These are phyloP conservation scores for Solanum paucissectum DNA, from an alignment of 257 asterid species.

Conservation along the genomic window DNA sequence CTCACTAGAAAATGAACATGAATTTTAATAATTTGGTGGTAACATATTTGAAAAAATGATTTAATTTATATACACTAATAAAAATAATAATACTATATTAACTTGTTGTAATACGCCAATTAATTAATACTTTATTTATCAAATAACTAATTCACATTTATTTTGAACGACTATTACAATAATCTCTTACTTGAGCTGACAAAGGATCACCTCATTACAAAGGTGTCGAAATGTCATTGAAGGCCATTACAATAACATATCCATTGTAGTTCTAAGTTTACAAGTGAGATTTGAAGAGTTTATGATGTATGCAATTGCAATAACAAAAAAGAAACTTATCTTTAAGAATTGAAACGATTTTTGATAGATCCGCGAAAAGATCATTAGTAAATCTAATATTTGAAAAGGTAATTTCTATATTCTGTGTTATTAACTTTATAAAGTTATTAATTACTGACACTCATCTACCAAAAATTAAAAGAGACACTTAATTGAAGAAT, in stretches of 20 bases:
- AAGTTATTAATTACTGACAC: neutral
- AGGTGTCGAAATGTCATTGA: neutral
- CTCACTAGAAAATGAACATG: neutral
- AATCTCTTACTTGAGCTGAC: neutral
- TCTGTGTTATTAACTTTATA: neutral
- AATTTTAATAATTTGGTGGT: neutral
- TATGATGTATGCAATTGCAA: too few species aligned
- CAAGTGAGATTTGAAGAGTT: accelerated
- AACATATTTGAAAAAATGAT: neutral
- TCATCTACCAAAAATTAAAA: neutral
- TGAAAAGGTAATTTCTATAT: neutral
- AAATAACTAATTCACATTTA: neutral
- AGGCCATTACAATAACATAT: neutral
- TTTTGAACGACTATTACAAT: neutral
- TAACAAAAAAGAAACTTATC: too few species aligned
- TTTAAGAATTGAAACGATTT: neutral
- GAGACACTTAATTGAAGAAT: neutral
- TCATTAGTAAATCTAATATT: neutral
- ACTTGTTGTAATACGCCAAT: neutral
- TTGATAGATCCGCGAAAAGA: accelerated
- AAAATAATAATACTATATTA: neutral
- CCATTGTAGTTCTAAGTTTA: accelerated
- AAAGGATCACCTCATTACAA: neutral
- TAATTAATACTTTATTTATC: neutral
- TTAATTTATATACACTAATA: neutral